A percentile compares a stretch with the other conserved stretches of the same genome.
phyloP scores from a whole-genome alignment of 805 yeast species.

The Sugiyamaella boreocaroliniensis region DNA sequence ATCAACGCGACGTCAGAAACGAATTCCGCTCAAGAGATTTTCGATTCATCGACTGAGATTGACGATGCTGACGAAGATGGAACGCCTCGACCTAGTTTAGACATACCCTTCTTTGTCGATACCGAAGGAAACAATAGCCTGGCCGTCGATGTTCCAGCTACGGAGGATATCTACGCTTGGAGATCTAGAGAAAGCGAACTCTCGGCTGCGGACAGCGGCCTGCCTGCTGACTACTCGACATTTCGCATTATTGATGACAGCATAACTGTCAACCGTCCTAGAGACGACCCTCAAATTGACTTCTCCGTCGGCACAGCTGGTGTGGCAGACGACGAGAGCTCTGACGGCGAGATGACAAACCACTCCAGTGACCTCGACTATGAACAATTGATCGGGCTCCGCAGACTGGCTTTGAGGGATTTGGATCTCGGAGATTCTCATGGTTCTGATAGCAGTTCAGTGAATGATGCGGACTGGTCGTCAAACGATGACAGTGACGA shows the following conservation, averaged over 20 bases:
- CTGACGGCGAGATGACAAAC: constrained; percentile 4
- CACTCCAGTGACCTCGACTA: constrained; percentile 14
- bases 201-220: background rate
- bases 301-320: constrained; percentile 5
- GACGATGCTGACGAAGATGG: constrained; percentile 1
- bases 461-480: constrained; percentile 8
- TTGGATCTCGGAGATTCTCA: constrained; percentile 11
- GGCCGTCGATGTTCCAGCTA: background rate
- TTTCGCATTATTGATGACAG: background rate
- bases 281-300: background rate
- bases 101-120: background rate
- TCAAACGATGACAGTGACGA: constrained; percentile 2
- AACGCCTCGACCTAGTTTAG: background rate
- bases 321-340: constrained; percentile 10
- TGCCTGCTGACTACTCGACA: background rate
- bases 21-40: background rate
- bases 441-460: background rate
- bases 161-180: background rate
- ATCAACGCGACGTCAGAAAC: background rate
- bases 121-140: background rate
- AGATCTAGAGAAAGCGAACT: background rate
- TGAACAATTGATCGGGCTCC: constrained; percentile 9
- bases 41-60: background rate
- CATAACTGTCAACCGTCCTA: background rate
- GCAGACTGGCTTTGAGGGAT: constrained; percentile 11